A percentile compares a stretch with the other conserved stretches of the same genome.
These are phyloP conservation scores for Poterioochromonas sp. DNA, from an alignment of 352 stramenopile genomes.

Conservation along the genomic window DNA sequence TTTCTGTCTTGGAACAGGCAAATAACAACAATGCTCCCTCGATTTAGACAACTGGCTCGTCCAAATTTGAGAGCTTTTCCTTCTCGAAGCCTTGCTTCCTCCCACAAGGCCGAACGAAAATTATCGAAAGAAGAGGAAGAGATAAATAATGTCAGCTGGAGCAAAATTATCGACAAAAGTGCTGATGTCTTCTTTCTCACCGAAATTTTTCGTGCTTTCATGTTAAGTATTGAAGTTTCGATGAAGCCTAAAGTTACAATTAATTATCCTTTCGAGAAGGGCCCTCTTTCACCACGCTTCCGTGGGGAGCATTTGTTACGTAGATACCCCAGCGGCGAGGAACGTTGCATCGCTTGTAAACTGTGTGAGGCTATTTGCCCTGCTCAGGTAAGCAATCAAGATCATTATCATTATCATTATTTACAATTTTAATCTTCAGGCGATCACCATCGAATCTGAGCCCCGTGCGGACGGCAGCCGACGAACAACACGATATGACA, in stretches of 20 bases:
- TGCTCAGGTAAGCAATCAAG: slow-evolving; percentile 62
- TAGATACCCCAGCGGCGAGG: slow-evolving; percentile 96
- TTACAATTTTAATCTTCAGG: slow-evolving; percentile 36
- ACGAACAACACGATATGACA: slow-evolving; percentile 98
- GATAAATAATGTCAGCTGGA: no score
- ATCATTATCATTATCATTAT: not conserved
- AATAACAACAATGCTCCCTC: no score
- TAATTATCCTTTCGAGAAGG: slow-evolving; percentile 99
- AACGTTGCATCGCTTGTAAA: slow-evolving; percentile 99
- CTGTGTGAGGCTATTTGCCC: slow-evolving; percentile 98
- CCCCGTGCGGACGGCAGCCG: slow-evolving; percentile 88
- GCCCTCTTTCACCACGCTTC: slow-evolving; percentile 84
- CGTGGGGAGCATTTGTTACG: slow-evolving; percentile 94
- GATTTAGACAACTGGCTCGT: no score
- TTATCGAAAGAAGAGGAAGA: no score
- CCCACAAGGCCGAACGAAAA: no score
- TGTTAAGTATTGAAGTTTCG: slow-evolving; percentile 58
- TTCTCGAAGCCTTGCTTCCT: no score
- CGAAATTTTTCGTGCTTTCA: slow-evolving; percentile 71
- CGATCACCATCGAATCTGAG: slow-evolving; percentile 99
- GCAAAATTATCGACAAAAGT: slow-evolving; percentile 47
- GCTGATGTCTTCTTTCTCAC: slow-evolving; percentile 77
- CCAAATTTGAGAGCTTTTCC: no score
- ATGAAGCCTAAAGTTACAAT: slow-evolving; percentile 86
- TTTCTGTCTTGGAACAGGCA: no score